A percentile compares a stretch with the other conserved stretches of the same genome.
These are phyloP conservation scores for Kodamaea derodonti DNA, from an alignment of 1,139 yeast genomes.

Conservation along the genomic window DNA sequence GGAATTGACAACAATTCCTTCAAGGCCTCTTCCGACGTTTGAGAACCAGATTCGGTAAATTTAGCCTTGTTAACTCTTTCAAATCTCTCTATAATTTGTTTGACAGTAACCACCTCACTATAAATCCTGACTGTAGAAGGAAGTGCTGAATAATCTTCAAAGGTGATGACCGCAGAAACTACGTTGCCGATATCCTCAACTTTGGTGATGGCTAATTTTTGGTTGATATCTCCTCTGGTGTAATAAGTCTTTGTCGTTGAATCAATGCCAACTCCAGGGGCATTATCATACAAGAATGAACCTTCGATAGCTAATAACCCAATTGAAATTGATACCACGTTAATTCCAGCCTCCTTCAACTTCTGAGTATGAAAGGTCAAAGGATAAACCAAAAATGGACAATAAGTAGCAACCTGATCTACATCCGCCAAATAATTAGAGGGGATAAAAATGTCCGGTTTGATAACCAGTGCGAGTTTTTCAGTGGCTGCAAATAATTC, in stretches of 20 bases:
- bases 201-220: conserved; percentile 30
- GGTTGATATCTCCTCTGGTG: conserved; percentile 41
- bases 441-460: conserved; percentile 55
- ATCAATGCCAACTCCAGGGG: conserved; percentile 37
- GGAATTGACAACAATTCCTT: conserved; percentile 27
- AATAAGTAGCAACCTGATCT: conserved; percentile 24
- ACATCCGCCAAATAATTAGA: conserved; percentile 58
- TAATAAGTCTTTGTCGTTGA: conserved; percentile 30
- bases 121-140: conserved; percentile 46
- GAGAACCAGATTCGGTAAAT: conserved; percentile 23
- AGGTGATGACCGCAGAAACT: conserved; percentile 31
- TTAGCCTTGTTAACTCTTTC: conserved; percentile 38
- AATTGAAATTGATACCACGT: conserved; percentile 46
- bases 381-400: too few relatives aligned
- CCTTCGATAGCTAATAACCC: conserved; percentile 44
- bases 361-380: conserved; percentile 39
- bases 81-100: conserved; percentile 38
- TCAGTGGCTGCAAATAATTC: conserved; percentile 23
- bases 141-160: conserved; percentile 39
- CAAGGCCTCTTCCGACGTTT: conserved; percentile 28
- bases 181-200: conserved; percentile 46
- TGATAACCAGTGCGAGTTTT: conserved; percentile 33
- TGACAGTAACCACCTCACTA: conserved; percentile 38
- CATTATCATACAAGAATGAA: conserved; percentile 28
- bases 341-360: conserved; percentile 46